A percentile compares a stretch with the other conserved stretches of the same genome.
These are phyloP conservation scores for Aspergillus ostianus DNA, from an alignment of 495 filamentous ascomycete species.

Conservation along the genomic window DNA sequence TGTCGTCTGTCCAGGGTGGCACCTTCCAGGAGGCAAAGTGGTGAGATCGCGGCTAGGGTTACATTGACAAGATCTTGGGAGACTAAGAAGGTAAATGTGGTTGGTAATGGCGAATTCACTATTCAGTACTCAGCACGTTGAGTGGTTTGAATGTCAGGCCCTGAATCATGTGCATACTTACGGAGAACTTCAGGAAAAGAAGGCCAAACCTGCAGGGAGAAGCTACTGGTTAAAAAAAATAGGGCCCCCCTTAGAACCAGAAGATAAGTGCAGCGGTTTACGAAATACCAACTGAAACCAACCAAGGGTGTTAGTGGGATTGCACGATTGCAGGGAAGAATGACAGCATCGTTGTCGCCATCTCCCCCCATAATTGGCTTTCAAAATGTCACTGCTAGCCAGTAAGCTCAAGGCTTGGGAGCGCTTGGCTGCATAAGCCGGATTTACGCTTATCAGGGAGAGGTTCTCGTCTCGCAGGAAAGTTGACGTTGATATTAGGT, in stretches of 20 bases:
- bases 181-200: neutral
- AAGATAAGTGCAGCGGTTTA: too few species aligned
- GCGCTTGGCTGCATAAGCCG: neutral
- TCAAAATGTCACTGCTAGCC: neutral
- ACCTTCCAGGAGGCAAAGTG: neutral
- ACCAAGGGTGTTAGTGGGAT: neutral
- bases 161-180: neutral
- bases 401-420: neutral
- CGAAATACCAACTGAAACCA: too few species aligned
- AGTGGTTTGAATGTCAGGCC: neutral
- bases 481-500: neutral
- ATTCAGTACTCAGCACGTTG: too few species aligned
- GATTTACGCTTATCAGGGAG: neutral
- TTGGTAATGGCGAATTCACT: neutral
- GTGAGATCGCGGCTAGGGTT: neutral
- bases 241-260: too few species aligned
- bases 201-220: too few species aligned
- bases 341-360: conserved; percentile 8
- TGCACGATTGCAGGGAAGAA: conserved; percentile 8
- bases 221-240: too few species aligned
- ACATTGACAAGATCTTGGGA: conserved; percentile 5
- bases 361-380: neutral
- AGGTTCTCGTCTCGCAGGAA: neutral
- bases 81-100: neutral
- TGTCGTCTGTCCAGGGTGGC: neutral